These are phyloP conservation scores for Erodium moschatum DNA, from an alignment of 441 rosid species.

Conservation along the genomic window DNA sequence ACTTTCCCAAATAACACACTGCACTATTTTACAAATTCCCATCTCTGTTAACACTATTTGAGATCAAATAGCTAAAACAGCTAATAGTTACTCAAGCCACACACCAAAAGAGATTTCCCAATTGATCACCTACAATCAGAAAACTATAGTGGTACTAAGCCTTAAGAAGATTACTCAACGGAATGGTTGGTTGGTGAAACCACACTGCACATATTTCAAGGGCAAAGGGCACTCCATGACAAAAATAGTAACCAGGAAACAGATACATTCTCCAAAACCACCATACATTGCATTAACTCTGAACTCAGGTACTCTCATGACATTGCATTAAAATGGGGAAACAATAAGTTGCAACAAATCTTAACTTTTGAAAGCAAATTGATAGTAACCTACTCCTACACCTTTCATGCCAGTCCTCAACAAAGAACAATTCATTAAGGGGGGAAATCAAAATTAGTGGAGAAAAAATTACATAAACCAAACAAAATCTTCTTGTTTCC, in stretches of 20 bases:
- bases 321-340: background rate
- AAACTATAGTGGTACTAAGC: background rate
- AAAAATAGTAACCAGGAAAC: background rate
- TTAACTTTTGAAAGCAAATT: background rate
- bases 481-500: no score
- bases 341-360: background rate
- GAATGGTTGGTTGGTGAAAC: no score
- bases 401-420: background rate
- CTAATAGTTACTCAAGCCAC: background rate
- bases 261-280: slow-evolving; percentile 1
- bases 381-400: background rate
- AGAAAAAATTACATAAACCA: background rate
- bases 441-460: background rate
- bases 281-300: background rate
- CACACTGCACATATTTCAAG: background rate
- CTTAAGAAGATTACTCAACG: background rate
- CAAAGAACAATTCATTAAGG: no score
- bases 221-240: background rate
- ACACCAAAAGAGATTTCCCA: background rate
- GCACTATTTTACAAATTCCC: background rate
- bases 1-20: background rate
- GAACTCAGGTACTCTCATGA: background rate
- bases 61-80: background rate
- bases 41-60: background rate
- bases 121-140: background rate